Evolutionary conservation across 225 moss, liverwort and hornwort genomes (phyloP).

Genomic region (Asterella californica): DNA sequence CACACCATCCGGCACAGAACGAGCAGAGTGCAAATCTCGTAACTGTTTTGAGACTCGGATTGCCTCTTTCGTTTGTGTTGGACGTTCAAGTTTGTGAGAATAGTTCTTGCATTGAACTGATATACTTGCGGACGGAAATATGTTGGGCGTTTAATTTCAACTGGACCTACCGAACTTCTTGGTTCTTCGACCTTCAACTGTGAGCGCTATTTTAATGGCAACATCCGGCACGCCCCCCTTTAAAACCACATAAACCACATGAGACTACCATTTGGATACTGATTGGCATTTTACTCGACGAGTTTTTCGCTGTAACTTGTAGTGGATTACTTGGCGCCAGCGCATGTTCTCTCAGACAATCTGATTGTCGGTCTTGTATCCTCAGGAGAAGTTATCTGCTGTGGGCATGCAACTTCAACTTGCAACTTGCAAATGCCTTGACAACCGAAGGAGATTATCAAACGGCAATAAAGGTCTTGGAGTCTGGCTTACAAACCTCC

Average conservation of each 20-base stretch:
- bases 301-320: not conserved
- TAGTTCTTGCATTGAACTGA: too few species aligned
- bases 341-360: not conserved
- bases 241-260: too few species aligned
- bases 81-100: too few species aligned
- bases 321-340: not conserved
- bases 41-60: too few species aligned
- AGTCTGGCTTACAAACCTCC: constrained; percentile 60
- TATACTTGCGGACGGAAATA: too few species aligned
- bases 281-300: not conserved
- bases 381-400: constrained; percentile 63
- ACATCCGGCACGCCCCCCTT: too few species aligned
- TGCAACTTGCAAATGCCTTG: constrained; percentile 92
- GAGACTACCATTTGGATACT: too few species aligned
- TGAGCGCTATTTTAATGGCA: too few species aligned
- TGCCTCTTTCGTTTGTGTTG: too few species aligned
- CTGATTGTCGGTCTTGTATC: not conserved
- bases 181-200: too few species aligned
- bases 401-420: constrained; percentile 96
- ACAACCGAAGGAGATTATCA: constrained; percentile 74
- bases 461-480: constrained; percentile 66
- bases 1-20: not conserved
- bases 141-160: too few species aligned
- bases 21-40: too few species aligned
- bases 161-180: not conserved